phyloP scores from a whole-genome alignment of 2,329 filamentous ascomycete genomes.

The Penicillium verrucosum region DNA sequence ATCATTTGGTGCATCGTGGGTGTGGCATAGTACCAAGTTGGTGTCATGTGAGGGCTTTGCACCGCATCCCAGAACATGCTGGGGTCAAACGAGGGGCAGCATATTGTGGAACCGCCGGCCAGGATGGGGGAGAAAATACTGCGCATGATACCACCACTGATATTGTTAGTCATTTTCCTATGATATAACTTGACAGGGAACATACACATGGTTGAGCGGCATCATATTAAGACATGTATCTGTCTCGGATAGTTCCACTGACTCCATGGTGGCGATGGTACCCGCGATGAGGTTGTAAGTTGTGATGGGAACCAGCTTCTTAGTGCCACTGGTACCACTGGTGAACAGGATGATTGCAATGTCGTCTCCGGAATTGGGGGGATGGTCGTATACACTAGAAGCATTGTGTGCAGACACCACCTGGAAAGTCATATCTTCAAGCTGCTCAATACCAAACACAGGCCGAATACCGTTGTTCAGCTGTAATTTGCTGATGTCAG shows the following conservation, averaged over 20 bases:
- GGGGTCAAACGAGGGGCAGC: constrained; percentile 54
- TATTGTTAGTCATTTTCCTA: neutral
- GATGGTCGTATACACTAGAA: constrained; percentile 16
- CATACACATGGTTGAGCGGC: constrained; percentile 57
- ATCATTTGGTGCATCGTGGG: constrained; percentile 58
- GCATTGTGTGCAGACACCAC: constrained; percentile 8
- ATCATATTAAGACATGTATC: constrained; percentile 60
- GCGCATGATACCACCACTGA: constrained; percentile 51
- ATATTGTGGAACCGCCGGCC: constrained; percentile 54
- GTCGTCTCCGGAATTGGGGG: constrained; percentile 47
- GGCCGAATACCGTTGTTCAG: constrained; percentile 12
- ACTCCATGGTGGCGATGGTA: constrained; percentile 53
- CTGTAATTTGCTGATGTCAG: constrained; percentile 13
- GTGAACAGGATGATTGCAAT: constrained; percentile 55
- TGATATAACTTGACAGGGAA: constrained; percentile 3
- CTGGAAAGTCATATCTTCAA: constrained; percentile 37
- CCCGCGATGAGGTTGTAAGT: constrained; percentile 52
- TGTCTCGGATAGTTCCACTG: constrained; percentile 48
- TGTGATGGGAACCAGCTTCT: constrained; percentile 56
- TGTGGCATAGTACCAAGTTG: constrained; percentile 59
- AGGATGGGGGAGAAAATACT: constrained; percentile 56
- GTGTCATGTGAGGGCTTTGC: constrained; percentile 39
- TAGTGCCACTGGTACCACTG: constrained; percentile 57
- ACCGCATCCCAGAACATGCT: constrained; percentile 57
- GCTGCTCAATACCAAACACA: constrained; percentile 25